Evolutionary conservation across 163 green algal genomes (phyloP), one percentile per base, ranked within the genome.

Genomic region (Scenedesmus sp.): DNA sequence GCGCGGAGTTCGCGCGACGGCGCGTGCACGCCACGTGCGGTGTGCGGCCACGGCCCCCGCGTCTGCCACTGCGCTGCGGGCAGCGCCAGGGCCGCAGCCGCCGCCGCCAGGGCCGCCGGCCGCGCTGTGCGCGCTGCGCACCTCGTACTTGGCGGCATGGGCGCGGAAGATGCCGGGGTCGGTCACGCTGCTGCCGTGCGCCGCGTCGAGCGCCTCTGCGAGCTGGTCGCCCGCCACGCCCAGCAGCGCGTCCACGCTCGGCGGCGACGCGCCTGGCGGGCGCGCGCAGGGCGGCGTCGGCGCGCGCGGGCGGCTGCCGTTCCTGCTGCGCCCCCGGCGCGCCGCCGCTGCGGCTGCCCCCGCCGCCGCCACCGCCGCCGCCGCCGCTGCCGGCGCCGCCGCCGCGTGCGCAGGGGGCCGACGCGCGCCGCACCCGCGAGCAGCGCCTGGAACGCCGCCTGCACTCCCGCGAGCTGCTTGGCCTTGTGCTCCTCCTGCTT

Each of bases 101-200:
- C n/a, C n/a, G n/a, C n/a, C 57, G 17, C 26, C 2, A n/a, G n/a
- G n/a, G n/a, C n/a, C n/a, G n/a, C n/a, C n/a, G n/a, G n/a, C n/a
- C n/a, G n/a, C n/a, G n/a, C n/a, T n/a, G n/a, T n/a, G n/a, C n/a
- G n/a, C n/a, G n/a, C n/a, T n/a, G 14, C 86, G 62, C 80, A 93
- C 88, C 87, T 93, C 91, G 77, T 90, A 96, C 72, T 92, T 91
- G 42, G 88, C 88, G 22, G 94, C 95, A 63, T 97, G 95, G 7
- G 75, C 90, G 29, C 92, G 82, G 80, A 93, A 98, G 54, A 98
- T 96, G 28, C 76, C 67, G 1, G 84, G 82, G 83, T 98, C 95
- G 6, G 88, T 94, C 5, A 98, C 90, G 6, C 62, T 65, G 22
- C 62, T 76, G 11, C 89, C 91, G n/a, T 87, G 77, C 66, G 86